A percentile compares a stretch with the other conserved stretches of the same genome.
Evolutionary conservation across 2,329 filamentous ascomycete genomes (phyloP).

Genomic region (Lachnellula suecica): DNA sequence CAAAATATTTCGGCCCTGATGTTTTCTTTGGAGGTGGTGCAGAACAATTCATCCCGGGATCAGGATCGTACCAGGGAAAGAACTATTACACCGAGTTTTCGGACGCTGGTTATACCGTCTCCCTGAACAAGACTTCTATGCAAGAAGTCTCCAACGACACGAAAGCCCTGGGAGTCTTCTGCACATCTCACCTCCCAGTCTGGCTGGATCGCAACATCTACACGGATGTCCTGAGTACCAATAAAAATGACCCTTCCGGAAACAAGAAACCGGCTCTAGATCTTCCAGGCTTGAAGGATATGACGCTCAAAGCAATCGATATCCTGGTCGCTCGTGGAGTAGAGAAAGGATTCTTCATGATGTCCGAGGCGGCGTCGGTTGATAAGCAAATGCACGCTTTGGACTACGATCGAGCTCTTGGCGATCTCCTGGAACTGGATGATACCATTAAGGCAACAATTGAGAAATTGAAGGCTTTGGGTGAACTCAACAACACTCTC

Average conservation of each 20-base stretch:
- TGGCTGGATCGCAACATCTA: conserved; percentile 88
- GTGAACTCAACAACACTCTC: conserved; percentile 71
- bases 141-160: conserved; percentile 53
- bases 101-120: conserved; percentile 69
- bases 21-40: conserved; percentile 82
- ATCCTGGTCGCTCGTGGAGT: conserved; percentile 67
- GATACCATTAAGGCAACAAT: conserved; percentile 78
- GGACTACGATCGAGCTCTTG: conserved; percentile 83
- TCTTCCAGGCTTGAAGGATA: conserved; percentile 81
- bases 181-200: conserved; percentile 71
- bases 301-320: conserved; percentile 85
- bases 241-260: conserved; percentile 70
- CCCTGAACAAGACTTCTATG: conserved; percentile 73
- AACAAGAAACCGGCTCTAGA: conserved; percentile 64
- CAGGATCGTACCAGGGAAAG: conserved; percentile 64
- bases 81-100: conserved; percentile 78
- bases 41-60: conserved; percentile 72
- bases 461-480: conserved; percentile 63
- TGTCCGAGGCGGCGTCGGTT: conserved; percentile 82
- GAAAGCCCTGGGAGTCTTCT: conserved; percentile 76
- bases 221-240: conserved; percentile 62
- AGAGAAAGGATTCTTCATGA: conserved; percentile 79
- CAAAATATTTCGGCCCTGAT: conserved; percentile 70
- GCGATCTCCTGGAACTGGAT: conserved; percentile 81
- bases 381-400: conserved; percentile 89